Conservation (phyloP, 345 rosid species). For the Aquilaria yunnanensis region DNA sequence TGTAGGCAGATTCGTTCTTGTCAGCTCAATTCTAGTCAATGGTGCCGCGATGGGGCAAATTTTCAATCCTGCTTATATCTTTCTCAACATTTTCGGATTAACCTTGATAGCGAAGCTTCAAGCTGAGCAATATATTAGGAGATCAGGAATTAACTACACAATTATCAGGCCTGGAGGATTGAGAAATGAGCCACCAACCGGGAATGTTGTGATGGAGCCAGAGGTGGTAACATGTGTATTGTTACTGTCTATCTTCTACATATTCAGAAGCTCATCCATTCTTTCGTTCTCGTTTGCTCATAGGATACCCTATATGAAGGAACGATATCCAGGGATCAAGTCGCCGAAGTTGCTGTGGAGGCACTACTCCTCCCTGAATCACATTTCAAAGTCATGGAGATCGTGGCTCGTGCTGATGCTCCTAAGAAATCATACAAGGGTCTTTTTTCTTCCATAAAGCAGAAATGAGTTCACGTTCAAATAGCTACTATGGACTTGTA, state of each 20-base stretch:
- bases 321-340: slow-evolving; percentile 74
- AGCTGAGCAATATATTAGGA: slow-evolving; percentile 73
- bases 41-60: slow-evolving; percentile 98
- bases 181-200: slow-evolving; percentile 71
- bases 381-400: slow-evolving; percentile 74
- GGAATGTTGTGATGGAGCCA: slow-evolving; percentile 79
- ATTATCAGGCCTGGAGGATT: slow-evolving; percentile 85
- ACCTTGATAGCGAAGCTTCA: slow-evolving; percentile 91
- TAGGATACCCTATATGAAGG: slow-evolving; percentile 82
- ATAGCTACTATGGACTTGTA: neutral
- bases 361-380: slow-evolving; percentile 61
- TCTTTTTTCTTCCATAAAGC: slow-evolving; percentile 64
- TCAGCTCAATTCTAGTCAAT: slow-evolving; percentile 85
- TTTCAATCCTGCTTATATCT: slow-evolving; percentile 81
- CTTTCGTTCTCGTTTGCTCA: neutral
- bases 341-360: slow-evolving; percentile 82
- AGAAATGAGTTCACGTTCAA: slow-evolving; percentile 17
- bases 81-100: slow-evolving; percentile 78
- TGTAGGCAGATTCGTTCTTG: slow-evolving; percentile 60
- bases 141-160: slow-evolving; percentile 74
- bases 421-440: slow-evolving; percentile 53
- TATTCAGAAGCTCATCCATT: neutral
- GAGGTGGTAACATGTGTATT: slow-evolving; percentile 41
- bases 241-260: neutral
- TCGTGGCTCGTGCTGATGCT: slow-evolving; percentile 60